These are phyloP conservation scores for Thinopyrum elongatum DNA, from an alignment of 176 grass and related monocot genomes.

Conservation along the genomic window DNA sequence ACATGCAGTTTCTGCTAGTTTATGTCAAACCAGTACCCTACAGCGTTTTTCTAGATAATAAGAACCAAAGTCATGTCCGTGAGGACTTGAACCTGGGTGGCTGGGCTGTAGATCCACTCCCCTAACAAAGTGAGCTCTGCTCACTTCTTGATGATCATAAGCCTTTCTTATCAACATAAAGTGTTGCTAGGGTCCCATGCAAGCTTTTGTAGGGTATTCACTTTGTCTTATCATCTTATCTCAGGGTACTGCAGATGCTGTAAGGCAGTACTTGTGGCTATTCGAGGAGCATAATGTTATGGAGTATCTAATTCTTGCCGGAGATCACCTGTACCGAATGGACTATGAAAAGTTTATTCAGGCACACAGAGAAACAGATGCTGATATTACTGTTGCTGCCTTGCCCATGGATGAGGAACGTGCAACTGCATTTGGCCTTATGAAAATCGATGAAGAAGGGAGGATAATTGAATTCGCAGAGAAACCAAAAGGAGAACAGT, in stretches of 20 bases:
- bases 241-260: constrained; percentile 94
- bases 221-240: constrained; percentile 23
- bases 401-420: constrained; percentile 90
- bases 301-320: constrained; percentile 88
- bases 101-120: too few relatives aligned
- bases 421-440: constrained; percentile 92
- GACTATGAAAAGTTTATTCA: constrained; percentile 99
- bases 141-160: background rate
- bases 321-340: constrained; percentile 95
- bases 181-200: background rate
- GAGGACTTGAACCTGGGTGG: too few relatives aligned
- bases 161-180: background rate
- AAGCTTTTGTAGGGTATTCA: constrained; percentile 23
- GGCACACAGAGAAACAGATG: constrained; percentile 84
- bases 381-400: constrained; percentile 90
- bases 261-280: constrained; percentile 91
- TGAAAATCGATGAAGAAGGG: constrained; percentile 98
- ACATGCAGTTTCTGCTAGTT: background rate
- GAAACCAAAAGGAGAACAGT: constrained; percentile 90
- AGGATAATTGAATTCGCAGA: constrained; percentile 85
- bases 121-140: too few relatives aligned
- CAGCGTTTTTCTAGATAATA: too few relatives aligned
- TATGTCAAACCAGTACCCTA: background rate
- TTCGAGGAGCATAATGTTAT: constrained; percentile 98
- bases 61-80: too few relatives aligned